Conservation (phyloP, 441 rosid genomes). For the Croton laevigatus region DNA sequence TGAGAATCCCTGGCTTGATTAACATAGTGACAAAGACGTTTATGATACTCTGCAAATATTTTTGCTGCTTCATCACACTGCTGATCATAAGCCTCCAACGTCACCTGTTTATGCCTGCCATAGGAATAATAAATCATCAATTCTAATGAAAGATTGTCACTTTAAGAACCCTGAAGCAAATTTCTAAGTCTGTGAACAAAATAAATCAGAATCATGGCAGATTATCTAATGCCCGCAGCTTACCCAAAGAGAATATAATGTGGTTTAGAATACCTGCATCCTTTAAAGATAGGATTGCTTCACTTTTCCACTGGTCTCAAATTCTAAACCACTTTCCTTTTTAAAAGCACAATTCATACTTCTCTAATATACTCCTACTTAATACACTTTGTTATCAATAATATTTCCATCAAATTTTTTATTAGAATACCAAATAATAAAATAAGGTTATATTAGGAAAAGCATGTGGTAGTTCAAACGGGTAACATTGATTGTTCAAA, state of each 20-base stretch:
- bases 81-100: constrained; percentile 85
- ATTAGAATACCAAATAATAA: too few relatives aligned
- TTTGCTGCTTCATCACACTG: constrained; percentile 93
- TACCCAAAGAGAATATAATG: not conserved
- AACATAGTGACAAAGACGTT: constrained; percentile 62
- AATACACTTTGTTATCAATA: too few relatives aligned
- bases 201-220: not conserved
- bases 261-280: not conserved
- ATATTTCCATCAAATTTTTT: too few relatives aligned
- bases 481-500: too few relatives aligned
- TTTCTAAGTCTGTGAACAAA: not conserved
- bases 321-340: too few relatives aligned
- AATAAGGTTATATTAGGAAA: too few relatives aligned
- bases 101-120: constrained; percentile 82
- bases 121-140: constrained; percentile 15
- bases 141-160: constrained; percentile 2
- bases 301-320: too few relatives aligned
- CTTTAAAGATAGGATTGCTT: too few relatives aligned
- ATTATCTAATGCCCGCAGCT: constrained; percentile 1
- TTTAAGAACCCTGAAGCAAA: not conserved
- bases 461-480: too few relatives aligned
- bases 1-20: constrained; percentile 83
- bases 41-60: constrained; percentile 89
- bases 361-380: too few relatives aligned
- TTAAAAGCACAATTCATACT: too few relatives aligned